These are phyloP conservation scores for Elymus sibiricus DNA, from an alignment of 176 grass and related monocot species.

Conservation along the genomic window DNA sequence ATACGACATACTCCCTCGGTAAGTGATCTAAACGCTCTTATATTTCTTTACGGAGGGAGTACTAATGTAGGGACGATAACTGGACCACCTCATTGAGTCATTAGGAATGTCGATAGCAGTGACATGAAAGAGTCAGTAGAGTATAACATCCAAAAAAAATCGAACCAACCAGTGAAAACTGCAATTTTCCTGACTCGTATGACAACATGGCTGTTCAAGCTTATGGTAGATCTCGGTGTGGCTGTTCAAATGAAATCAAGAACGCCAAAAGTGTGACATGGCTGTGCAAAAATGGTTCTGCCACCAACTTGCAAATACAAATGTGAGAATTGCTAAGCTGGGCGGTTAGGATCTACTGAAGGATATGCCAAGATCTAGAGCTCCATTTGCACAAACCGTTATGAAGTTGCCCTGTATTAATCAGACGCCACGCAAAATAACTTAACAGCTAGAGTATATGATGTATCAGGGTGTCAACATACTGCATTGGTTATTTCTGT, in stretches of 20 bases:
- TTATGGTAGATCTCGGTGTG: not conserved
- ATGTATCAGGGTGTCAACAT: not conserved
- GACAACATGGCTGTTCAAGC: not conserved
- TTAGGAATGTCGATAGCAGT: not conserved
- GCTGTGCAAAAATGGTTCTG: not conserved
- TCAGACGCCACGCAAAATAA: not conserved
- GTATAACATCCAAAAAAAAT: not conserved
- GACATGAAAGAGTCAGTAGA: not conserved
- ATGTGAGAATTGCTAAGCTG: not conserved
- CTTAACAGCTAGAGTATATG: not conserved
- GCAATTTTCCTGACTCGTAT: not conserved
- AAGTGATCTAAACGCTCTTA: too few species aligned
- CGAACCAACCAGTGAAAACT: too few species aligned
- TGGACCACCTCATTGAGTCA: not conserved
- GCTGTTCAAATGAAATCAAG: not conserved
- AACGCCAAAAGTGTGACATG: not conserved
- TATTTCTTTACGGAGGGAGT: too few species aligned
- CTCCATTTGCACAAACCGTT: not conserved
- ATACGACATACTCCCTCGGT: too few species aligned
- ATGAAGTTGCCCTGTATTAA: not conserved
- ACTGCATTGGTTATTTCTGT: not conserved
- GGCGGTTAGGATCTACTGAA: not conserved
- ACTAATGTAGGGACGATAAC: not conserved
- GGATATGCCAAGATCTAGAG: not conserved
- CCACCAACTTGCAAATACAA: not conserved